Evolutionary conservation across 306 rosid species (phyloP).

Genomic region (Quercus mongolica): DNA sequence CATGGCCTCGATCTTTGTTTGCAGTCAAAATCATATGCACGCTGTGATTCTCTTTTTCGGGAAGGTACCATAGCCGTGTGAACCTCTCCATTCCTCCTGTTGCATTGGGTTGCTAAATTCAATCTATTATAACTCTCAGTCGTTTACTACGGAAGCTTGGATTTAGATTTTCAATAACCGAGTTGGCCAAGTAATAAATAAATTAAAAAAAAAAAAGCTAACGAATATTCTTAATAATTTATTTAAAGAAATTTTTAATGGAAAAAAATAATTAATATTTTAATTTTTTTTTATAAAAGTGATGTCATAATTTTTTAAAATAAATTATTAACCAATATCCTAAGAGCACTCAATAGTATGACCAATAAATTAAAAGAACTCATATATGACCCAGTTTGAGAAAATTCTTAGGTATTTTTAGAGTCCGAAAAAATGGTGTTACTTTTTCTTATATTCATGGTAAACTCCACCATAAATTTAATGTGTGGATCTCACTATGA

Average conservation of each 20-base stretch:
- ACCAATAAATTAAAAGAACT: too few species aligned
- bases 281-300: too few species aligned
- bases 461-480: fast-evolving
- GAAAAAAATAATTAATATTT: too few species aligned
- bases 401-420: too few species aligned
- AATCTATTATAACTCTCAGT: conserved; percentile 17
- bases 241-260: too few species aligned
- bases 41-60: conserved; percentile 35
- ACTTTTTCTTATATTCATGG: fast-evolving
- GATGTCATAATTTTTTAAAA: too few species aligned
- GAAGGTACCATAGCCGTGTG: conserved; percentile 34
- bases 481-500: fast-evolving
- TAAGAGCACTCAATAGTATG: fast-evolving
- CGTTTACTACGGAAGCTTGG: conserved; percentile 20
- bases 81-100: not conserved
- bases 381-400: too few species aligned
- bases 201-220: too few species aligned
- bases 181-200: not conserved
- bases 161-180: not conserved
- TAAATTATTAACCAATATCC: too few species aligned
- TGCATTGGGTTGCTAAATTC: conserved; percentile 20
- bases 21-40: conserved; percentile 6
- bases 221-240: too few species aligned
- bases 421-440: too few species aligned
- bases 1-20: not conserved